Evolutionary conservation across 208 protist genomes (phyloP), one percentile per base, ranked within the genome.

Genomic region (Crithidia mellificae): DNA sequence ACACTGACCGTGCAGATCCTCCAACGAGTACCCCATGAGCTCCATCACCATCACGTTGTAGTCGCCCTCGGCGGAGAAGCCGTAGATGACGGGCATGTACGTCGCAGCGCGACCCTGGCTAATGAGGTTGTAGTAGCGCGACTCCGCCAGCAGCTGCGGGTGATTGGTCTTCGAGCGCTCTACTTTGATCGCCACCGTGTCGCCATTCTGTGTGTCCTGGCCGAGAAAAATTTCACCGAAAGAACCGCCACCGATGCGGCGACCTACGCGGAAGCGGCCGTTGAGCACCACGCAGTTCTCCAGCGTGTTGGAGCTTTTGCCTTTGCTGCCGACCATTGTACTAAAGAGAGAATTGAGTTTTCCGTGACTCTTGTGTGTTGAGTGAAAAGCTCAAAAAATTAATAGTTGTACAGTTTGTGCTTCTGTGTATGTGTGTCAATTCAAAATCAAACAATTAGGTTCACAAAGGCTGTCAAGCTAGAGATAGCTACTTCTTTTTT

Each of bases 161-260:
- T 98, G 94, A 5, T 88, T 80, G 7, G 93, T 93, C 72, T 94
- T 92, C 25, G 82, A 75, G 22, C 87, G 85, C 74, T 98, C 94
- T 12, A 97, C 74, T 74, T 98, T 98, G 68, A 98, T 94, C 50
- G 94, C 94, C 8, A 97, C 90, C 19, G 86, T 77, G 49, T 97
- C 90, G 36, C 83, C 82, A 1, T 86, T 97, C 65, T 93, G 83
- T 46, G 95, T 96, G 67, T 96, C 93, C 3, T 87, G 96, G 52
- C 90, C 93, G 29, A 86, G 85, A 75, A 95, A 97, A 66, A 97
- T 97, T 63, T 97, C 94, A 43, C 94, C 94, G 69, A 97, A 97
- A 53, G 84, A 92, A 20, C 98, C 98, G 36, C 80, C 81, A 20
- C 98, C 99, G 78, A 99, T 99, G 88, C 99, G 98, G 56, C 96